Base-by-base conservation (phyloP, 2,329 filamentous ascomycete genomes). In the Aureobasidium leucospermi region DNA sequence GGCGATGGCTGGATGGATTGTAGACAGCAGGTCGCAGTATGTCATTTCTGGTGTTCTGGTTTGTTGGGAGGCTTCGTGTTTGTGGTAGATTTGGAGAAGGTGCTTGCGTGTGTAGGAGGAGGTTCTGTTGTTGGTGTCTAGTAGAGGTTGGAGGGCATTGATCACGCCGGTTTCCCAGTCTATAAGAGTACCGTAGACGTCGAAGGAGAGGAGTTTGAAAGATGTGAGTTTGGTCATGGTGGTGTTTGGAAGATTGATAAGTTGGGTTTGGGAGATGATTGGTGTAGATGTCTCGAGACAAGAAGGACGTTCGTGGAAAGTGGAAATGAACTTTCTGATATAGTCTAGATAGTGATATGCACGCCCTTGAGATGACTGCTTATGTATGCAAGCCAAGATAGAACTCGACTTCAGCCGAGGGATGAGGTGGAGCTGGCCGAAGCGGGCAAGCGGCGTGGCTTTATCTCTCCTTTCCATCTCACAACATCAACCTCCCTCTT, bases 131-230 rank as follows among this genome's bases (percentile, higher is more conserved):
- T 31, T 77, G 68, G 36, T 83, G 72, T 11, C 82, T 67, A 0
- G 81, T 77, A 28, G 71, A 58, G 42, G 59, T 8, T 45, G 34
- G 2, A 90, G 77, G 3, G 80, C 77, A 2, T 71, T 64, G 55
- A 80, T 71, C 60, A 90, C 80, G 61, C 87, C 87, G n/a, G 75
- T 70, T 70, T 90, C 86, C 87, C 87, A 90, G 76, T 92, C 87
- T 62, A 92, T 83, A 3, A 92, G 79, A 0, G 89, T 93, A 70
- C 88, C 88, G 71, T 89, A 92, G 75, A 88, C 85, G 73, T 93
- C 88, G 73, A 92, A 90, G 67, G 84, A 85, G 52, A 90, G 81
- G 61, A 82, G 72, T 58, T 69, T 70, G 62, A 69, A 49, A 39
- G 51, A 28, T 15, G 42, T 58, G 41, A 59, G 55, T 47, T 48